Base-by-base conservation (phyloP, 1,284 basidiomycete species). In the Rhodotorula sp. region DNA sequence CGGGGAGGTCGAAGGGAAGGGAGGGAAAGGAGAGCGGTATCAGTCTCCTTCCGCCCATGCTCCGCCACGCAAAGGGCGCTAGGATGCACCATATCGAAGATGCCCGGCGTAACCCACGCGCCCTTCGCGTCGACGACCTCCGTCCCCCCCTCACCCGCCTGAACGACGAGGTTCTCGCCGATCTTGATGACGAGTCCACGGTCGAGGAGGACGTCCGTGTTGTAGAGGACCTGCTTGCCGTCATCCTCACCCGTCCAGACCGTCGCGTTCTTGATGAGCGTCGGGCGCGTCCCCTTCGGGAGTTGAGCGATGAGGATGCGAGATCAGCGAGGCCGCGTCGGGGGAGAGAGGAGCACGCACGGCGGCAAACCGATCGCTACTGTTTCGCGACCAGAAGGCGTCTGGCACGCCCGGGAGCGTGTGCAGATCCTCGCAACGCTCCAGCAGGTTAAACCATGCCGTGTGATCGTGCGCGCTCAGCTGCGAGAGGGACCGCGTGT, bases 201-300 rank as follows among this genome's bases (percentile, higher is more conserved):
- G 44, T 83, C 81, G 50, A 86, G 77, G 46, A 82, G 79, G 15
- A 86, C 73, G 37, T 81, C 82, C 13, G 78, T 77, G 10, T 78
- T 89, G 39, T 85, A 82, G 29, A 91, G 80, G 50, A 90, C 82
- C 76, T 90, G 87, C 29, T 85, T 86, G 10, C 88, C 89, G 63
- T 88, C 86, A 48, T 87, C 81, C 58, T 85, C 86, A 29, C 91
- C 91, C 0, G 90, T 92, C 85, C 92, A 91, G 29, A 96, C 85
- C 0, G 87, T 88, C 3, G 88, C 91, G 80, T 95, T 93, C 79
- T 85, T 85, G 76, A 95, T 88, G 76, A 89, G 44, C 37, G 54
- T 59, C 8, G 64, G 66, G 8, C 19, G n/a, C 7, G 72, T 71
- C 0, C 61, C 67, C 73, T 71, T 50, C 21, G 21, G 0, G 51